phyloP scores from a whole-genome alignment of 2,329 filamentous ascomycete species.

The Exophiala spinifera region DNA sequence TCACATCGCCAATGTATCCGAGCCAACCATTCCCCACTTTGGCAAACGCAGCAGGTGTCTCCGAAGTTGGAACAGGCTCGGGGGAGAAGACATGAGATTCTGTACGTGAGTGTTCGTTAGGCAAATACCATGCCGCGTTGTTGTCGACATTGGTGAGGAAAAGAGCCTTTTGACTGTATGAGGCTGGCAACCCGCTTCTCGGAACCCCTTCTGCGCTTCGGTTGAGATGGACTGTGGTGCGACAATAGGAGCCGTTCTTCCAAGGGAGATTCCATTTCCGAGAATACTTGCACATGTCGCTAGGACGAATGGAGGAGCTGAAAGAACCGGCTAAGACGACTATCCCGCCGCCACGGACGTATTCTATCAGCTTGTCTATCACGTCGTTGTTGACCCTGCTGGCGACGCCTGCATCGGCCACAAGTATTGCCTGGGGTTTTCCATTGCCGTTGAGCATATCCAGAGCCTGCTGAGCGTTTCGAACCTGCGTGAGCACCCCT shows the following conservation, averaged over 20 bases:
- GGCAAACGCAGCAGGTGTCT: not conserved
- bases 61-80: not conserved
- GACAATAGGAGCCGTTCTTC: not conserved
- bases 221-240: not conserved
- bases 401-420: too few species aligned
- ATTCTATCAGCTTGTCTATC: too few species aligned
- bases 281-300: not conserved
- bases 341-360: not conserved
- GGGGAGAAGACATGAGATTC: not conserved
- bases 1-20: conserved; percentile 1
- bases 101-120: not conserved
- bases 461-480: too few species aligned
- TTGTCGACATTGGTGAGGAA: not conserved
- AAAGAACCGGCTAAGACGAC: not conserved
- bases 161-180: not conserved
- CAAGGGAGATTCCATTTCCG: not conserved
- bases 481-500: too few species aligned
- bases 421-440: too few species aligned
- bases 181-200: not conserved
- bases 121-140: not conserved
- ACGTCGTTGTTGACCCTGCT: too few species aligned
- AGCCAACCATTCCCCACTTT: not conserved
- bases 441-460: too few species aligned
- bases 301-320: not conserved
- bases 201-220: not conserved